Evolutionary conservation across 495 filamentous ascomycete genomes (phyloP).

Genomic region (Lichenothelia convexa): DNA sequence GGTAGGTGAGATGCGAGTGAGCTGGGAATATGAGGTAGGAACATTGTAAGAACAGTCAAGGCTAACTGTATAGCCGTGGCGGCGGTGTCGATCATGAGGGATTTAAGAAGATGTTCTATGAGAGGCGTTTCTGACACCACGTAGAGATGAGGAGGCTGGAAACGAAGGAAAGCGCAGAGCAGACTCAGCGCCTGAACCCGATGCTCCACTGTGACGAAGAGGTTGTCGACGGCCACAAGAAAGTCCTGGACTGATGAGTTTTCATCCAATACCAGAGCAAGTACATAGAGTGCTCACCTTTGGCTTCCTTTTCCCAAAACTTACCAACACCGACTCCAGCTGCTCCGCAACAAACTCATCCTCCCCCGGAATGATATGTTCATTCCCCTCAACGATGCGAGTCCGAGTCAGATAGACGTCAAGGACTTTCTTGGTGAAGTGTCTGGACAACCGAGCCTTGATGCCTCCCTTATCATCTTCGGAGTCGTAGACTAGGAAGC

Average conservation of each 20-base stretch:
- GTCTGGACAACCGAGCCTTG: conserved; percentile 22
- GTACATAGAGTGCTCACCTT: conserved; percentile 38
- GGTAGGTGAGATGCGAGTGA: conserved; percentile 42
- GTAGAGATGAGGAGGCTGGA: conserved; percentile 54
- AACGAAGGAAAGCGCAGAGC: conserved; percentile 43
- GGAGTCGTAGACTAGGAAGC: conserved; percentile 37
- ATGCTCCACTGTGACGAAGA: conserved; percentile 37
- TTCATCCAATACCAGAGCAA: neutral
- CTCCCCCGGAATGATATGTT: conserved; percentile 23
- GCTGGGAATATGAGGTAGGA: conserved; percentile 55
- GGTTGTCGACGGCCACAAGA: conserved; percentile 37
- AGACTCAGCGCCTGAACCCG: conserved; percentile 39
- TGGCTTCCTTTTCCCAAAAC: conserved; percentile 46
- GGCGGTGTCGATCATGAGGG: conserved; percentile 52
- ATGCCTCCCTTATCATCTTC: conserved; percentile 30
- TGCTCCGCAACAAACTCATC: conserved; percentile 31
- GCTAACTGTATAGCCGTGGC: conserved; percentile 48
- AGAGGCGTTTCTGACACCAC: conserved; percentile 46
- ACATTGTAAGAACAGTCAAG: conserved; percentile 50
- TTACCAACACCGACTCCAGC: conserved; percentile 32
- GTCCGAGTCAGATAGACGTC: conserved; percentile 39
- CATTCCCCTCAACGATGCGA: conserved; percentile 20
- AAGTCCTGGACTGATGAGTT: conserved; percentile 29
- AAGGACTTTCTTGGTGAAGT: conserved; percentile 35
- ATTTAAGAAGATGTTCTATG: conserved; percentile 46